Evolutionary conservation across 805 yeast genomes (phyloP), one percentile per base, ranked within the genome.

Genomic region (Wickerhamomyces xylosicus): DNA sequence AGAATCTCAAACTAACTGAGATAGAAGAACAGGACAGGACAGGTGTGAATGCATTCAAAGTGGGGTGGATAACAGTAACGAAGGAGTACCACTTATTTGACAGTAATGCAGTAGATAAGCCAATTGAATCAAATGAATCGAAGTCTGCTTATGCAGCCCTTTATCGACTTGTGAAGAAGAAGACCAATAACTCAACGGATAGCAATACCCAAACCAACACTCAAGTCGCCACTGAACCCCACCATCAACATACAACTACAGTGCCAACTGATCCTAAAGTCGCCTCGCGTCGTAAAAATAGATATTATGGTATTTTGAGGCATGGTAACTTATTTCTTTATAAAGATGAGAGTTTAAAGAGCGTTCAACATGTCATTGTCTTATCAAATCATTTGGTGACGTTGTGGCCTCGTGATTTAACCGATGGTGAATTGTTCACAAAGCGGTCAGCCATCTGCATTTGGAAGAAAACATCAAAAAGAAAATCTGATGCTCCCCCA

Each of bases 311-410:
- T 2, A 77, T 84, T 0, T 63, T 87, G 38, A 81, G 84, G 50
- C 96, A 89, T 52, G 95, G 96, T 0, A 87, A 87, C 53, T 60
- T 92, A 39, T 85, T 89, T 53, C 63, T 92, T n/a, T 90, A 85
- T 61, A 74, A 75, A 43, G 85, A 83, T 52, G 82, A 79, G 43
- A 63, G 66, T 36, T 67, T 75, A 54, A 70, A 67, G 52, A 77
- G 77, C 56, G 79, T 83, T 16, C 75, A 74, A 45, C 89, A 85
- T 58, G 95, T 84, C 8, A 75, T 92, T 42, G 86, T 84, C 2
- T 58, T 92, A 18, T 72, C 82, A 5, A 73, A 79, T 48, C 75
- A 76, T 47, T 66, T 85, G 28, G 81, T 87, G 1, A 64, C 84
- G 1, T 62, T 89, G 7, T 92, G 97, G 96, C 98, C 98, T 1